Base-by-base conservation (phyloP, 495 filamentous ascomycete species). In the Mytilinidion resinicola region DNA sequence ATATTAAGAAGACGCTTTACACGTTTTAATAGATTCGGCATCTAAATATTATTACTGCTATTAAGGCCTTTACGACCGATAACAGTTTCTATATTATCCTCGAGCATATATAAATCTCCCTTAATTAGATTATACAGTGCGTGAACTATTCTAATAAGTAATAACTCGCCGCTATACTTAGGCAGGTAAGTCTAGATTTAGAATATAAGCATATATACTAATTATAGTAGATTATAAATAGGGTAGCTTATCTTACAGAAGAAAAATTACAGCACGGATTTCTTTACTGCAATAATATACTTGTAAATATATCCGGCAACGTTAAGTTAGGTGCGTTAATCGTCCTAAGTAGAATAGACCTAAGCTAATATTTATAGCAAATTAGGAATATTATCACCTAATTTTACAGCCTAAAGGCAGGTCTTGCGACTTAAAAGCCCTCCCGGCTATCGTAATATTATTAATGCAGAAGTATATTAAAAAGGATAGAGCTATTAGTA, bases 391-490 rank as follows among this genome's bases (percentile, higher is more conserved):
- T 46, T 46, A 17, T 46, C 15, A 46, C 15, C 12, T 46, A 46
- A 17, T 46, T 7, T 46, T 14, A 39, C 37, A 39, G 15, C 15
- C 42, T 17, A 46, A 46, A 7, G 42, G 42, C 42, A 17, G 9
- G 7, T 46, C 41, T 46, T 9, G 44, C 17, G 56, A 61, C 53
- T 49, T 71, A 8, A 60, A 59, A 55, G 49, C 46, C 10, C 51
- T 74, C 1, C 33, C 57, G 1, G 59, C 43, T 25, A 72, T 73
- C 10, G 64, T 57, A 7, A 75, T 70, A 63, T 63, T 68, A 61
- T 42, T 73, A 10, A 75, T 75, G 66, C 63, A 75, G 60, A 73
- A 71, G 53, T 73, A 70, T 59, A 49, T 46, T 25, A 75, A 73
- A 58, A 66, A 71, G 8, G 68, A 71, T 52, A 65, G 68, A 14